Percentiles rank a stretch among this genome's conserved stretches.
Conservation (phyloP, 1,284 basidiomycete genomes). For the Hymenochaete sp. region DNA sequence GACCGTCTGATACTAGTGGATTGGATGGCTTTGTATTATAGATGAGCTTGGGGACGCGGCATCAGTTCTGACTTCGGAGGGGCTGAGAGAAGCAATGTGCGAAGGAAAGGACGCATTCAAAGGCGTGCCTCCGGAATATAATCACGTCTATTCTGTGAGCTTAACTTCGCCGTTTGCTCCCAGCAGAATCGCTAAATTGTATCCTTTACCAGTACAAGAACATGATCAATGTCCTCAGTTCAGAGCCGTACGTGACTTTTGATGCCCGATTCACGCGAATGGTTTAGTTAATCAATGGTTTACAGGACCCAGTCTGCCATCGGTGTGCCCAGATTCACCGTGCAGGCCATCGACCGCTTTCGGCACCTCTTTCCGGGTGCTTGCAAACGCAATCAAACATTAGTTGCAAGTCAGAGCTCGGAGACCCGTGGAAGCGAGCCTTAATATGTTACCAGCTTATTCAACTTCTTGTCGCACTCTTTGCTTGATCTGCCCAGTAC, state of each 20-base stretch:
- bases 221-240: conserved; percentile 18
- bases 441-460: not conserved
- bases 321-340: conserved; percentile 11
- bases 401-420: not conserved
- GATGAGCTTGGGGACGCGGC: conserved; percentile 28
- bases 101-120: conserved; percentile 28
- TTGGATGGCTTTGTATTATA: conserved; percentile 2
- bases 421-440: not conserved
- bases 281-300: not conserved
- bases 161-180: not conserved
- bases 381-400: conserved; percentile 6
- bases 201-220: conserved; percentile 19
- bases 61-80: conserved; percentile 22
- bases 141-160: conserved; percentile 8
- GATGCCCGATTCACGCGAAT: not conserved
- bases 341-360: conserved; percentile 6
- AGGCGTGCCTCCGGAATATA: conserved; percentile 29
- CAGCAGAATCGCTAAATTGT: not conserved
- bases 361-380: conserved; percentile 13
- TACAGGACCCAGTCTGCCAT: conserved; percentile 11
- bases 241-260: conserved; percentile 18
- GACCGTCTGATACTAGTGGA: not conserved
- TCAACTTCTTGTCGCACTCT: not conserved
- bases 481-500: not conserved
- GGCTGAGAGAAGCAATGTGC: conserved; percentile 30